Evolutionary conservation across 2,329 filamentous ascomycete genomes (phyloP), one percentile per base, ranked within the genome.

Genomic region (Fusarium illudens): DNA sequence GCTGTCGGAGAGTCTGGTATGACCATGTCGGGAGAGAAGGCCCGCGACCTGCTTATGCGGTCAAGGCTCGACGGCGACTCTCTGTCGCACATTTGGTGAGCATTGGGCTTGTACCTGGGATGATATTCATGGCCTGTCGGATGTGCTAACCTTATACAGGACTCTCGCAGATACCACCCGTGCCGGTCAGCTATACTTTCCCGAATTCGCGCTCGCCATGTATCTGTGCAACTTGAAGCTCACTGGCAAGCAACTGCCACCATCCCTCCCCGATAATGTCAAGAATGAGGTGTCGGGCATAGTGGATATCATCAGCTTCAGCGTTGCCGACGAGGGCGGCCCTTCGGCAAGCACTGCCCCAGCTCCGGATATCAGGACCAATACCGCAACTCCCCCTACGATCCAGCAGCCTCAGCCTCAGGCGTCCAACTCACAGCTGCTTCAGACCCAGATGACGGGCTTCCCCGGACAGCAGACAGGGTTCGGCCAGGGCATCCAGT

Each of bases 291-390:
- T 99, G 17, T 98, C 95, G 4, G 97, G 96, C 80, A 98, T 99
- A 94, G 96, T 99, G 37, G 96, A 99, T 76, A 99, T 99, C 59
- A 99, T 99, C 76, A 97, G 94, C 62, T 99, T 99, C 77, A 93
- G 91, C 71, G 87, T 97, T 22, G 89, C 88, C 1, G 96, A 99
- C 68, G 91, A 95, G 27, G 83, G 81, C 6, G 75, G 76, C 37
- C 80, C 86, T 19, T 79, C 85, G 83, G 27, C 73, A 80, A 4
- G 84, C 84, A 56, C 92, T 78, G 88, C 88, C 15, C 90, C 92
- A 1, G 46, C 62, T 20, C 63, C 67, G 30, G 90, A 89, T 72
- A 93, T 95, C 75, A 82, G 84, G 64, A 81, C 82, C 60, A 84
- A 78, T 65, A 83, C 82, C 10, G 79, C 83, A 8, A 81, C 84